Evolutionary conservation across 768 basidiomycete genomes (phyloP), one percentile per base, ranked within the genome.

Genomic region (Nidularia sp.): DNA sequence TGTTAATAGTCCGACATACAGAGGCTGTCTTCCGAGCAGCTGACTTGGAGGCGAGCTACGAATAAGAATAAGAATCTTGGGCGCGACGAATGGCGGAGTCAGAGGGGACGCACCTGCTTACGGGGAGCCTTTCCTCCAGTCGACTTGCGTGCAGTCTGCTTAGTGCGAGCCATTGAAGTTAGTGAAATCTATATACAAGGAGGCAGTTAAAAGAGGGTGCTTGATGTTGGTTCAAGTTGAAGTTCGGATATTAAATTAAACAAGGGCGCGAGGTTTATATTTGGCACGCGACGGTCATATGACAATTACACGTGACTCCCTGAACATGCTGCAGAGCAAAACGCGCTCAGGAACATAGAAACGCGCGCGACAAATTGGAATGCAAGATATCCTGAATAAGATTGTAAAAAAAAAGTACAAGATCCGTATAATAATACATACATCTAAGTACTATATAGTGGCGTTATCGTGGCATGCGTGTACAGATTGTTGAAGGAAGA

Each of bases 81-180:
- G 39, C 25, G 2, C 2, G 44, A 9, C n/a, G 12, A 22, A 29
- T 9, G 10, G 25, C 25, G 44, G 12, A 25, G 25, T 29, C 9
- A 4, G 12, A 25, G 3, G 44, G 9, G 10, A 25, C 44, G 25
- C 9, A 45, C 44, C 44, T 74, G 73, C 58, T 76, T 77, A 55
- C 77, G 74, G 47, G 77, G 76, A 44, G 77, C 77, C 58, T 79
- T 78, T 54, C 74, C 81, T 74, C 82, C 81, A 35, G 81, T 83
- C 42, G 82, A 81, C 69, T 83, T 83, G 70, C 81, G 81, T 34
- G 81, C 81, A 48, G 81, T 83, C 71, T 83, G 81, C 68, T 83
- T 82, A 50, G 81, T 83, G 51, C 81, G 82, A 29, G 81, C 82
- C 81, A 84, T 84, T 45, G 46, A 35, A 54, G 45, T 3, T 41